Conservation (phyloP, 1,139 yeast genomes). For the Suhomyces taliae region DNA sequence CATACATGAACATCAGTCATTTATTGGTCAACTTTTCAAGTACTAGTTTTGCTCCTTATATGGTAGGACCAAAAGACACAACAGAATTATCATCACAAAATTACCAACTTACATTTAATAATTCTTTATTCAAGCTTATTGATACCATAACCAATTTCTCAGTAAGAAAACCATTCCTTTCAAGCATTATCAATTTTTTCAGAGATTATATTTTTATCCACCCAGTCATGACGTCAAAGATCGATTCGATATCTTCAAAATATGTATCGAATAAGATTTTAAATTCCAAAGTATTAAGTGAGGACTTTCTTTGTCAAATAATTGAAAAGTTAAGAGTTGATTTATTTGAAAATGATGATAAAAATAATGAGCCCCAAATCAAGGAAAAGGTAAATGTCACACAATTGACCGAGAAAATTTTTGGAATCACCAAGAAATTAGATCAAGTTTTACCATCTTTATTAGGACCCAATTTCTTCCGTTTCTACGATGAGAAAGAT, state of each 20-base stretch:
- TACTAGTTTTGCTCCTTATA: constrained; percentile 1
- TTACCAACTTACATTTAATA: constrained; percentile 11
- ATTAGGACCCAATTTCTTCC: constrained; percentile 1
- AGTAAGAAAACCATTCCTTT: constrained; percentile 30
- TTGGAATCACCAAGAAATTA: constrained; percentile 12
- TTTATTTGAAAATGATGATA: constrained; percentile 20
- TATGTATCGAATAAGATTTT: constrained; percentile 16
- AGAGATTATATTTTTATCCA: constrained; percentile 5
- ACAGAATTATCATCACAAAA: neutral
- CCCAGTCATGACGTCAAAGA: constrained; percentile 3
- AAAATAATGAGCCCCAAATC: constrained; percentile 3
- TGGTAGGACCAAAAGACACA: neutral
- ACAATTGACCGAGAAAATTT: constrained; percentile 17
- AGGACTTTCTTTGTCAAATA: constrained; percentile 20
- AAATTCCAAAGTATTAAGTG: constrained; percentile 17
- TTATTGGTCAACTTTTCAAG: constrained; percentile 3
- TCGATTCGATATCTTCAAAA: constrained; percentile 10
- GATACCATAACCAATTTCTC: constrained; percentile 31
- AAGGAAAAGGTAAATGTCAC: constrained; percentile 9
- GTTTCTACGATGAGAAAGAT: constrained; percentile 17
- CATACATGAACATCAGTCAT: constrained; percentile 5
- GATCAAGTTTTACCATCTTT: constrained; percentile 11
- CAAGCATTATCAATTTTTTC: constrained; percentile 12
- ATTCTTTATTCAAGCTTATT: constrained; percentile 27
- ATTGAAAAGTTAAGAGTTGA: constrained; percentile 20